phyloP scores from a whole-genome alignment of 805 yeast species.

The Myxozyma kluyveri region DNA sequence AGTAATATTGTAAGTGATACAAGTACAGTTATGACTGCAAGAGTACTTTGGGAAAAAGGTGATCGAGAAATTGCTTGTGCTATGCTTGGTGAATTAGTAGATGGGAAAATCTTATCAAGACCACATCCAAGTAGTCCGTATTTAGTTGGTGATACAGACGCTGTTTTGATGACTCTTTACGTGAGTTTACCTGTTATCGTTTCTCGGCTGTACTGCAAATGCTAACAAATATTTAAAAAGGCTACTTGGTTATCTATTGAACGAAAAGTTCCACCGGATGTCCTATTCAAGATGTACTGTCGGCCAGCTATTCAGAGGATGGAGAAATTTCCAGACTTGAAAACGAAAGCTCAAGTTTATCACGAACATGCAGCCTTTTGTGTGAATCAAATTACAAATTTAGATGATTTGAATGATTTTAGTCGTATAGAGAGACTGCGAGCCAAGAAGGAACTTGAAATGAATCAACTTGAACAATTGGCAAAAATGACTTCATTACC shows the following conservation, averaged over 20 bases:
- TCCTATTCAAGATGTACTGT: slow-evolving; percentile 58
- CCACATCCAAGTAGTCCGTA: no score
- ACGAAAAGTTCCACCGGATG: slow-evolving; percentile 61
- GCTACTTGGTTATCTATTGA: slow-evolving; percentile 71
- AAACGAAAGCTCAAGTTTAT: slow-evolving; percentile 41
- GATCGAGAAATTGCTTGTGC: slow-evolving; percentile 56
- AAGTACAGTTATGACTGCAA: slow-evolving; percentile 52
- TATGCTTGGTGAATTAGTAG: slow-evolving; percentile 46
- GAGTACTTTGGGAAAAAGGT: slow-evolving; percentile 63
- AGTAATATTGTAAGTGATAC: no score
- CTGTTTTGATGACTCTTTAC: background rate
- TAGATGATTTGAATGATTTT: slow-evolving; percentile 47
- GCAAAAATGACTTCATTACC: slow-evolving; percentile 34
- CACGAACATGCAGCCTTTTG: slow-evolving; percentile 72
- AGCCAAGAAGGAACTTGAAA: slow-evolving; percentile 15
- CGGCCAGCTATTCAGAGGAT: slow-evolving; percentile 42
- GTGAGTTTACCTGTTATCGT: background rate
- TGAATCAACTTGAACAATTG: slow-evolving; percentile 51
- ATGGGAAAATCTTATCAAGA: no score
- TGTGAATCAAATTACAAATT: slow-evolving; percentile 55
- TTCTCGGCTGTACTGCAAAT: background rate
- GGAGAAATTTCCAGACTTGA: slow-evolving; percentile 39
- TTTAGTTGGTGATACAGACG: background rate
- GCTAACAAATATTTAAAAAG: slow-evolving; percentile 23
- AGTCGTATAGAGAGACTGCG: slow-evolving; percentile 41